phyloP scores from a whole-genome alignment of 345 rosid genomes.

The Lenwebbia sp. region DNA sequence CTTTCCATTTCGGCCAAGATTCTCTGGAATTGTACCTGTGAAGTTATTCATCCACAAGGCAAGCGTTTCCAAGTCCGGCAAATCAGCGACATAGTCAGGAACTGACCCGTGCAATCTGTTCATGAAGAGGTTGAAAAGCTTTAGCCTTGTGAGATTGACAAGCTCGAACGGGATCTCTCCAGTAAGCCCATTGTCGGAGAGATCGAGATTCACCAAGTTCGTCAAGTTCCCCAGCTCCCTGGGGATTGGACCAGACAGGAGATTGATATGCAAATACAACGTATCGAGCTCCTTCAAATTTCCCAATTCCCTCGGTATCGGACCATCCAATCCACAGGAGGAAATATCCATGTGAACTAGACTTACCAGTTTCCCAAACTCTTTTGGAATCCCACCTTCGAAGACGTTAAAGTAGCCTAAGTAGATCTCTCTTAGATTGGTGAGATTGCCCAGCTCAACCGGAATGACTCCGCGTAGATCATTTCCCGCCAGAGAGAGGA shows the following conservation, averaged over 20 bases:
- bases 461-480: conserved; percentile 71
- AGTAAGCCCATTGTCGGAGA: conserved; percentile 62
- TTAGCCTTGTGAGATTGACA: conserved; percentile 42
- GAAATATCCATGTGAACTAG: conserved; percentile 71
- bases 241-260: conserved; percentile 56
- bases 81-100: conserved; percentile 49
- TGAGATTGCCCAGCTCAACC: conserved; percentile 54
- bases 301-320: conserved; percentile 54
- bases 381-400: conserved; percentile 64
- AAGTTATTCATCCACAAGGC: conserved; percentile 85
- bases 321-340: conserved; percentile 62
- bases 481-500: conserved; percentile 71
- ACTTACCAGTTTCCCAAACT: conserved; percentile 48
- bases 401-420: conserved; percentile 70
- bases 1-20: conserved; percentile 65
- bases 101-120: conserved; percentile 76
- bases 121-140: conserved; percentile 63
- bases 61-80: conserved; percentile 46
- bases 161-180: conserved; percentile 76
- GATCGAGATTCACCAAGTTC: conserved; percentile 55
- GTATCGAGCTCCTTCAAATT: conserved; percentile 55
- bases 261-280: conserved; percentile 61
- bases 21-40: conserved; percentile 68
- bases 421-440: conserved; percentile 46
- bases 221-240: conserved; percentile 64